These are phyloP conservation scores for Yamadazyma aaseri DNA, from an alignment of 1,139 yeast genomes.

Conservation along the genomic window DNA sequence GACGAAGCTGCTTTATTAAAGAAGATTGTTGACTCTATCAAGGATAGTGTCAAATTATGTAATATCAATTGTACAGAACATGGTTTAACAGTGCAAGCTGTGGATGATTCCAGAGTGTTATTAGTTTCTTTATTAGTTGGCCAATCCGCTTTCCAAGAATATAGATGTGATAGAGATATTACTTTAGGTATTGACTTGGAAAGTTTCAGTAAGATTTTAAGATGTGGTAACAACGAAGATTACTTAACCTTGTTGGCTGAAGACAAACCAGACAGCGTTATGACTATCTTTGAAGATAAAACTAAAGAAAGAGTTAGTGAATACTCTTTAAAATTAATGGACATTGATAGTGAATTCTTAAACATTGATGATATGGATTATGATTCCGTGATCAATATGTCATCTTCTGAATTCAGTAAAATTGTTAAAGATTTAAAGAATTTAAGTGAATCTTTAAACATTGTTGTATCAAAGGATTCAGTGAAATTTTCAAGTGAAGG, in stretches of 20 bases:
- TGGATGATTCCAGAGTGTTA: constrained; percentile 94
- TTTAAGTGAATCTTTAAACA: constrained; percentile 82
- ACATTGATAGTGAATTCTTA: constrained; percentile 91
- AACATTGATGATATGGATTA: constrained; percentile 93
- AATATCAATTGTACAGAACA: constrained; percentile 94
- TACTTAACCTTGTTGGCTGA: constrained; percentile 87
- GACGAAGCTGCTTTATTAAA: constrained; percentile 90
- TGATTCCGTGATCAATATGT: constrained; percentile 84
- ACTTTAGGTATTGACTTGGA: constrained; percentile 90
- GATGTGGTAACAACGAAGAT: constrained; percentile 90
- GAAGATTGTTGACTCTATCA: constrained; percentile 87
- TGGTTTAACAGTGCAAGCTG: constrained; percentile 96
- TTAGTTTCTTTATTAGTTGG: constrained; percentile 87
- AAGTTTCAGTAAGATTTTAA: constrained; percentile 81
- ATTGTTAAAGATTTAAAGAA: constrained; percentile 85
- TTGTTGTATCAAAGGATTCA: constrained; percentile 87
- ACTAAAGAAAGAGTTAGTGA: constrained; percentile 90
- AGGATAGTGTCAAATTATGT: constrained; percentile 91
- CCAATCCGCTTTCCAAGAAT: constrained; percentile 85
- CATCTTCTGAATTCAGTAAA: constrained; percentile 84
- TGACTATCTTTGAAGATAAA: constrained; percentile 86
- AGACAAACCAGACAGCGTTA: constrained; percentile 81
- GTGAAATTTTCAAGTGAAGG: constrained; percentile 91
- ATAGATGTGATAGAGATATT: constrained; percentile 93
- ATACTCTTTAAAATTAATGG: constrained; percentile 90